phyloP scores from a whole-genome alignment of 306 rosid genomes.

The Cicer yamashitae region DNA sequence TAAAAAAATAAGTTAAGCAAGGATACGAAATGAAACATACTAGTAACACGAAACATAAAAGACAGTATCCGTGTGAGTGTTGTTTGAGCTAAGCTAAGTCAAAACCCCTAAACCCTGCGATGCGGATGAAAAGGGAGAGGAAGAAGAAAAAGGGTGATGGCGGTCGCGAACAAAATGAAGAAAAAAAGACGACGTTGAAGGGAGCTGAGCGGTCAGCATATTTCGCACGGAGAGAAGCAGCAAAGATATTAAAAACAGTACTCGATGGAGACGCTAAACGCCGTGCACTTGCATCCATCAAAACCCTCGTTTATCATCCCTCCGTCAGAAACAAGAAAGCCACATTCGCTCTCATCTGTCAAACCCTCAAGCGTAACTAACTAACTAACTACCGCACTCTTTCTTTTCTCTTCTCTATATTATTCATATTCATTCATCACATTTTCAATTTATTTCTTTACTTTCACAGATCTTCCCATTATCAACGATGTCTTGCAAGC shows the following conservation, averaged over 20 bases:
- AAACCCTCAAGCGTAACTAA: slow-evolving; percentile 89
- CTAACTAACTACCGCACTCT: slow-evolving; percentile 51
- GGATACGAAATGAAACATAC: no score
- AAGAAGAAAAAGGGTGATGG: background rate
- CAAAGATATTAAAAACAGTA: slow-evolving; percentile 68
- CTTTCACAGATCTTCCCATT: slow-evolving; percentile 70
- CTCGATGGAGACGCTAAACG: slow-evolving; percentile 85
- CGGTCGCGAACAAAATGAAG: slow-evolving; percentile 7
- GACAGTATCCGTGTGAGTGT: background rate
- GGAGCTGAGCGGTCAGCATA: slow-evolving; percentile 80
- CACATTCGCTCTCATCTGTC: slow-evolving; percentile 79
- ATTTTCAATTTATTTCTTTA: background rate
- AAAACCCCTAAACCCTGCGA: slow-evolving; percentile 41
- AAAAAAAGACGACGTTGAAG: slow-evolving; percentile 29
- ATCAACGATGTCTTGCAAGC: slow-evolving; percentile 71
- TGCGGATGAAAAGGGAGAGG: slow-evolving; percentile 21
- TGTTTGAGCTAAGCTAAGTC: background rate
- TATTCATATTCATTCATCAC: background rate
- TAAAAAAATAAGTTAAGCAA: no score
- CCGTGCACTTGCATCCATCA: slow-evolving; percentile 85
- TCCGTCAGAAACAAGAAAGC: slow-evolving; percentile 87
- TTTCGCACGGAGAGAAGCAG: slow-evolving; percentile 88
- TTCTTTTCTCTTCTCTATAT: background rate
- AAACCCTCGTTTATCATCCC: slow-evolving; percentile 81
- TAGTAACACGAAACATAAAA: no score